Evolutionary conservation across 2,329 filamentous ascomycete species (phyloP), one percentile per base, ranked within the genome.

Genomic region (Aureobasidium sp.): DNA sequence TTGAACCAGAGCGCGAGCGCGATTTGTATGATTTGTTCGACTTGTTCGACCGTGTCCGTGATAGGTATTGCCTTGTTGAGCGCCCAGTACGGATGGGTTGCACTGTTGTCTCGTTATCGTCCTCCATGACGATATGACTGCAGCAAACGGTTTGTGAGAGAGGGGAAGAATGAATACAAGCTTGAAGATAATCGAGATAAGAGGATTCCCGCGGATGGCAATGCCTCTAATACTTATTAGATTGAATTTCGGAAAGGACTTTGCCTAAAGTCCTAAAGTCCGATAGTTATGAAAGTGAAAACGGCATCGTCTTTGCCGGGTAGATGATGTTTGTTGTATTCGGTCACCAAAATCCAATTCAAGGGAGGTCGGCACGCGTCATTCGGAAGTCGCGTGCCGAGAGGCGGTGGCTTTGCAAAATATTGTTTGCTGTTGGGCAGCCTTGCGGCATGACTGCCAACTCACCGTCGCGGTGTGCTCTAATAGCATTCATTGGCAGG

Each of bases 381-480:
- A 41, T 8, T 44, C 57, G 57, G 57, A 51, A 39, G 47, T 51
- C 37, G 45, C 57, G 47, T 61, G 57, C 66, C 67, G 62, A 68
- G 68, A n/a, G 68, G 77, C 42, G 85, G 56, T 49, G 44, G 56
- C 56, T 59, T 42, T 49, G 56, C 55, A 44, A 31, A 47, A 36
- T 17, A 58, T 47, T 47, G 55, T 25, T 58, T 58, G 55, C 55
- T 58, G 55, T 58, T 47, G 31, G 20, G 7, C 42, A 12, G 27
- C 20, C 41, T 12, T 15, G 27, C 42, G 55, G 41, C 31, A 22
- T 5, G 5, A 34, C 15, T 29, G 34, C 7, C 34, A 20, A 34
- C 52, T 44, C 39, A 22, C 52, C 52, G 39, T 34, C n/a, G 36
- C 8, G 7, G 17, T 44, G 27, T 42, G 2, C 17, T 31, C 17